A percentile compares a stretch with the other conserved stretches of the same genome.
Evolutionary conservation across 768 basidiomycete genomes (phyloP).

Genomic region (Russula sp.): DNA sequence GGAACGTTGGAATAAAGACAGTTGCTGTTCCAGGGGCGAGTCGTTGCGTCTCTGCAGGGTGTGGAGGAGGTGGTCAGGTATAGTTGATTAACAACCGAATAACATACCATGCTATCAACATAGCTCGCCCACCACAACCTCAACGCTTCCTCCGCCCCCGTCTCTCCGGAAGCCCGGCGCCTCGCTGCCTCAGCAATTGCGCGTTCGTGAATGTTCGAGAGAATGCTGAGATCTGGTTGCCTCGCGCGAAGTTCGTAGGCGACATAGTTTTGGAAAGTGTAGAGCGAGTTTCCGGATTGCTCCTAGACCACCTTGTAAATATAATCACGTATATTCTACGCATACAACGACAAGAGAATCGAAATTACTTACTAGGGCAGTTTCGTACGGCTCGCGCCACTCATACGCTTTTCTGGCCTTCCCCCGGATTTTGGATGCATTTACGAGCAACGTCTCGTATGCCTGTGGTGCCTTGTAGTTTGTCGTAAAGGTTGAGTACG

Average conservation of each 20-base stretch:
- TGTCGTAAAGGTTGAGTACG: constrained; percentile 88
- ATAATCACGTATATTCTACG: constrained; percentile 27
- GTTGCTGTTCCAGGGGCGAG: constrained; percentile 38
- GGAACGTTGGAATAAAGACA: constrained; percentile 48
- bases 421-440: constrained; percentile 67
- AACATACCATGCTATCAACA: constrained; percentile 58
- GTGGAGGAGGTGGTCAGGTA: neutral
- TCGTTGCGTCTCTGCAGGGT: constrained; percentile 40
- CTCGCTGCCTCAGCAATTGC: constrained; percentile 68
- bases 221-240: constrained; percentile 50
- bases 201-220: constrained; percentile 63
- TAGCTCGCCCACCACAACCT: constrained; percentile 70
- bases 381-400: constrained; percentile 59
- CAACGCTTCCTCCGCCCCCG: constrained; percentile 51
- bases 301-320: constrained; percentile 23
- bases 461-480: constrained; percentile 62
- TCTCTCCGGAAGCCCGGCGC: constrained; percentile 47
- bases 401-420: constrained; percentile 55
- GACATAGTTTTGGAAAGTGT: constrained; percentile 58
- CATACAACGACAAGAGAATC: neutral
- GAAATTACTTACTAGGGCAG: constrained; percentile 44
- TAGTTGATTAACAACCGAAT: neutral
- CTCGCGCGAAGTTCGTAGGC: constrained; percentile 55
- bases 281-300: constrained; percentile 39
- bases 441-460: constrained; percentile 72